phyloP scores from a whole-genome alignment of 1,284 basidiomycete genomes.

The Apiotrichum porosum region DNA sequence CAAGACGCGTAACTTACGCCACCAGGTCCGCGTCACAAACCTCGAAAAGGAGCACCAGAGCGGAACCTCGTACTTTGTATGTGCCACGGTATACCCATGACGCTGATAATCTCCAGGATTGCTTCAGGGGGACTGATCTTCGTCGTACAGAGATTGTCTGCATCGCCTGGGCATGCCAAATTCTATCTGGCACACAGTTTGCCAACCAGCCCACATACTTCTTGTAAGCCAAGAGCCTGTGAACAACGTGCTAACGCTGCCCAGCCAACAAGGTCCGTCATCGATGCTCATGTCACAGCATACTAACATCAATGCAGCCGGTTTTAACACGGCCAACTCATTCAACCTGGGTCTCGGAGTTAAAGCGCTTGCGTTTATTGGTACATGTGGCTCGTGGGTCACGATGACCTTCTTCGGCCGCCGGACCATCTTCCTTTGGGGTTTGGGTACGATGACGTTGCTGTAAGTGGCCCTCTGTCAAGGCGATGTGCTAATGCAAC shows the following conservation, averaged over 20 bases:
- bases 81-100: no score
- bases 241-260: no score
- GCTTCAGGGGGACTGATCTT: conserved; percentile 27
- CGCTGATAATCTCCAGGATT: no score
- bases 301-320: conserved; percentile 31
- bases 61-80: conserved; percentile 19
- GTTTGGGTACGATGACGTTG: conserved; percentile 42
- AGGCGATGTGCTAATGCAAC: no score
- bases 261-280: no score
- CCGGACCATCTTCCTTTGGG: conserved; percentile 50
- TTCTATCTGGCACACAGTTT: conserved; percentile 18
- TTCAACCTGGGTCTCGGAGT: conserved; percentile 38
- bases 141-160: conserved; percentile 18
- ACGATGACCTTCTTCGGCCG: conserved; percentile 40
- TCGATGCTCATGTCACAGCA: no score
- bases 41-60: conserved; percentile 20
- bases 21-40: conserved; percentile 29
- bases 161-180: conserved; percentile 16
- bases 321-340: conserved; percentile 5
- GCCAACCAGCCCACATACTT: conserved; percentile 33
- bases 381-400: conserved; percentile 47
- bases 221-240: no score
- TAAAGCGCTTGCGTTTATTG: conserved; percentile 44
- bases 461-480: no score
- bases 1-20: conserved; percentile 35